These are phyloP conservation scores for Rhodotorula kratochvilovae DNA, from an alignment of 768 basidiomycete genomes.

Conservation along the genomic window DNA sequence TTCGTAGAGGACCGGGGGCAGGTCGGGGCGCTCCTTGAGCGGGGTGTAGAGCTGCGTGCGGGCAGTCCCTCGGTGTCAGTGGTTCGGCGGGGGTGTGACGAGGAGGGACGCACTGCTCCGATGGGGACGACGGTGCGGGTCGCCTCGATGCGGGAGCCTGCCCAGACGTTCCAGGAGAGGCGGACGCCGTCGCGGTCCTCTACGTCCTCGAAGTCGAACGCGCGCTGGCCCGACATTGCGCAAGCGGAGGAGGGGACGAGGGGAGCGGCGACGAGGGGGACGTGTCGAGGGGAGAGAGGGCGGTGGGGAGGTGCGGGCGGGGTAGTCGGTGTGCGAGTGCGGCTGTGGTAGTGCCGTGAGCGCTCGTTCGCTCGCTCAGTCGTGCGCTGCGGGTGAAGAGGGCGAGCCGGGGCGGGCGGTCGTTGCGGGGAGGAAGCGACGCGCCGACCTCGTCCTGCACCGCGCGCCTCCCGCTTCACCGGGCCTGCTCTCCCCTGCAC, in stretches of 20 bases:
- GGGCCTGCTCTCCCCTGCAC: not conserved
- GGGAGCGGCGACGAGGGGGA: not conserved
- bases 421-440: no score
- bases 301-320: not conserved
- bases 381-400: no score
- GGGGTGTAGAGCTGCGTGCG: slow-evolving; percentile 70
- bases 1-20: slow-evolving; percentile 93
- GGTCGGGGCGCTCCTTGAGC: slow-evolving; percentile 84
- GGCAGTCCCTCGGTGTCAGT: not conserved
- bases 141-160: slow-evolving; percentile 85
- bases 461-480: not conserved
- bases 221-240: slow-evolving; percentile 13
- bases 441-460: no score
- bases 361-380: not conserved
- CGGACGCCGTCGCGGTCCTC: slow-evolving; percentile 95
- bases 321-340: not conserved
- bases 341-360: no score
- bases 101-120: slow-evolving; percentile 56
- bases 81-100: no score
- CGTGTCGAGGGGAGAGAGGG: not conserved
- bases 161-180: slow-evolving; percentile 97
- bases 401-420: no score
- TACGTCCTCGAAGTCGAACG: slow-evolving; percentile 77
- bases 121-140: slow-evolving; percentile 97
- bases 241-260: not conserved